Base-by-base conservation (phyloP, 2,329 filamentous ascomycete species). In the Cercospora zeina region DNA sequence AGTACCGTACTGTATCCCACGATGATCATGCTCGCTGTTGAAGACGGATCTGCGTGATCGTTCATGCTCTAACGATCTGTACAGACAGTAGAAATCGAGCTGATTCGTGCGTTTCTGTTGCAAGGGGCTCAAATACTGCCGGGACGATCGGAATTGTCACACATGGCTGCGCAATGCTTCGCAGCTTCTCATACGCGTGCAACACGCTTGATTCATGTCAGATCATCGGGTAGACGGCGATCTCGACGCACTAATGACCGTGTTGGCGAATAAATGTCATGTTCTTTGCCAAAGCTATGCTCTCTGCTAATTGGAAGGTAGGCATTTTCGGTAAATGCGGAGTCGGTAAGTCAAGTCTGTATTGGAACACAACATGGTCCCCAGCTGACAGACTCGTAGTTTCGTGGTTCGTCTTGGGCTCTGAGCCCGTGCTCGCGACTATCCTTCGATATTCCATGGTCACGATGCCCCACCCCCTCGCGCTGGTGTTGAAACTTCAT, bases 321-420 rank as follows among this genome's bases (percentile, higher is more conserved):
- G 42, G 42, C 42, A n/a, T 49, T 8, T 49, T 49, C 42, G 42
- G 42, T 8, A 49, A 49, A 49, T 49, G 42, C 13, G 42, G 42
- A 13, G 42, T 49, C 14, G 42, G 21, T 49, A 10, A 27, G 42
- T n/a, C 2, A 30, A 21, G 13, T 30, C 21, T 27, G 14, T 8
- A 19, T 13, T n/a, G n/a, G 24, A 8, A 49, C 3, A 21, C 19
- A 27, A 9, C 11, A 30, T 4, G 7, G 5, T 8, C 16, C 6
- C n/a, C 42, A n/a, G 13, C 42, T 49, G 21, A 49, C 11, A 30
- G 4, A 49, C 2, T 10, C 16, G 21, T 24, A 49, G 42, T 49
- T 7, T 19, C 42, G 42, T 49, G 42, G 42, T 49, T 49, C 21
- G 21, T 49, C 21, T 27, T 49, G 11, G 42, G 42, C 42, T 49